Evolutionary conservation across 768 basidiomycete species (phyloP), one percentile per base, ranked within the genome.

Genomic region (Suillus lakei): DNA sequence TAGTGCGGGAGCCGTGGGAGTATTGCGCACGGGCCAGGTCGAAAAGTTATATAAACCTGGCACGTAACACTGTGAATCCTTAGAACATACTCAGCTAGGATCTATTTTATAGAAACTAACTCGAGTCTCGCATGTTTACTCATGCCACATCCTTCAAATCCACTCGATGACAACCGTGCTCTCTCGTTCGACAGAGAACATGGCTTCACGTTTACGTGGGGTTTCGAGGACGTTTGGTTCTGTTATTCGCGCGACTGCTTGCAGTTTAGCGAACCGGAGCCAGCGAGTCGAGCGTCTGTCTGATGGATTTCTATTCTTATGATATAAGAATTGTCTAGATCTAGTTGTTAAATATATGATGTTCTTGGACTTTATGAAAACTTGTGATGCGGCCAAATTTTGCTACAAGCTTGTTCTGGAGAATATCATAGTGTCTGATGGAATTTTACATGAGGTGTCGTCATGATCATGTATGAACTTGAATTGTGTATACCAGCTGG

Each of bases 11-110:
- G 39, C 12, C 60, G 54, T 60, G 62, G 18, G 59, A 64, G 5
- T 8, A 2, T 0, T 0, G 67, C 69, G 75, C 77, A 78, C 77
- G 77, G 76, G 70, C 84, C 83, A 80, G 5, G 18, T 0, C 7
- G 2, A 50, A 65, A 71, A 66, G 1, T 4, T 79, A 80, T 80
- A 84, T 76, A 84, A 67, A 55, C 70, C 43, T 55, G 0, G 41
- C 13, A 1, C 1, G 39, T 38, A 18, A 53, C 64, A 61, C 26
- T 0, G 16, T 70, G 70, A 72, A 74, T 80, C 86, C 73, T 80
- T 69, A 89, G 88, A 88, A 87, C 87, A 88, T 88, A 89, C 88
- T 88, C 88, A 86, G 86, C 84, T 86, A 89, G 87, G 87, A 88
- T 89, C 87, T 89, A 85, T 89, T 88, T 74, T 87, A 88, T 86